Percentiles rank a stretch among this genome's conserved stretches.
Conservation (phyloP, 164 flowering plant genomes). For the Saururus chinensis region DNA sequence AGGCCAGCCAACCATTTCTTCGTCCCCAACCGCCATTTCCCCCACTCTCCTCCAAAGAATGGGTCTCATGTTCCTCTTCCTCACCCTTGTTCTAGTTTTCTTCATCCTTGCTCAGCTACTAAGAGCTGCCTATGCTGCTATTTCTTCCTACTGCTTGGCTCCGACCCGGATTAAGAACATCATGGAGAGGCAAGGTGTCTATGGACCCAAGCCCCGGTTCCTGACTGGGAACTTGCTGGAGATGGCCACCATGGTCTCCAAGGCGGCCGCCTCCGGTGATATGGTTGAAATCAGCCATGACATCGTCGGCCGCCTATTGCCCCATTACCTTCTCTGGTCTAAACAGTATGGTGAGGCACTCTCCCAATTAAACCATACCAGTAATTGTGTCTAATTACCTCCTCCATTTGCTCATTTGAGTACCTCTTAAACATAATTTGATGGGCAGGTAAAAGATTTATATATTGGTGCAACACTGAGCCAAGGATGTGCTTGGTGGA, state of each 20-base stretch:
- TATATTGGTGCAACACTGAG: constrained; percentile 82
- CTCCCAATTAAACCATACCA: not conserved
- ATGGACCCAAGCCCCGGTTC: constrained; percentile 78
- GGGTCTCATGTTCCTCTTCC: not conserved
- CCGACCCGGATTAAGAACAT: constrained; percentile 69
- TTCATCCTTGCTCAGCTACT: not conserved
- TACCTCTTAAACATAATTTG: not conserved
- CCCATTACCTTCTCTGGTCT: constrained; percentile 81
- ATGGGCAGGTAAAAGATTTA: constrained; percentile 61
- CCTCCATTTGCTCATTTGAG: not conserved
- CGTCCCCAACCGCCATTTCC: no score
- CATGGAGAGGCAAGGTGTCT: constrained; percentile 93
- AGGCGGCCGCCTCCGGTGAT: constrained; percentile 56
- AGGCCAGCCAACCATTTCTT: no score
- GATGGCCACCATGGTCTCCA: constrained; percentile 46
- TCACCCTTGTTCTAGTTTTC: not conserved
- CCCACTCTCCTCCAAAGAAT: no score
- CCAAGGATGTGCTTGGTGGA: constrained; percentile 86
- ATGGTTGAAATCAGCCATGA: constrained; percentile 58
- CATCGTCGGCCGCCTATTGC: constrained; percentile 70
- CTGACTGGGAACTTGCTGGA: constrained; percentile 69
- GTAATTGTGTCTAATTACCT: not conserved
- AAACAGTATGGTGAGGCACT: constrained; percentile 44
- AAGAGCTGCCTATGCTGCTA: constrained; percentile 6
- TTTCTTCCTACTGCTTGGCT: constrained; percentile 55